These are phyloP conservation scores for Hippophae tibetana DNA, from an alignment of 306 rosid genomes.

Conservation along the genomic window DNA sequence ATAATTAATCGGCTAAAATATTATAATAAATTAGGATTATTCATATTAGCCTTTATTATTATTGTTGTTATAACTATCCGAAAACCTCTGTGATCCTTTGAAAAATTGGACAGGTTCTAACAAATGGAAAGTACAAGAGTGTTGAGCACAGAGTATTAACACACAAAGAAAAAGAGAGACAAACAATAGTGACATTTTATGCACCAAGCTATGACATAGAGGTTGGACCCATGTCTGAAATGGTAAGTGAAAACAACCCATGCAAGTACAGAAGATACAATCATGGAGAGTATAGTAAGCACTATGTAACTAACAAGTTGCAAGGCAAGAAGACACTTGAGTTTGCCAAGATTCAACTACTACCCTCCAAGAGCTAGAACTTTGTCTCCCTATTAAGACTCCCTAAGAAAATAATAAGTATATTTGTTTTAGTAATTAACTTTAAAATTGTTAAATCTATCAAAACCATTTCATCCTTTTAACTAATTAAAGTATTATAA, in stretches of 20 bases:
- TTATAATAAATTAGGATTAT: no score
- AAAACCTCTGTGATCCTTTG: no score
- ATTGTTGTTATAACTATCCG: no score
- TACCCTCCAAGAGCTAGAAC: conserved; percentile 17
- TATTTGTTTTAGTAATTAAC: neutral
- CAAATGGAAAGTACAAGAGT: conserved; percentile 89
- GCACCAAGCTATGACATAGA: conserved; percentile 89
- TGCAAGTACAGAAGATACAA: conserved; percentile 69
- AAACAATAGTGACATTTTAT: conserved; percentile 76
- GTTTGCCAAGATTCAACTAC: conserved; percentile 51
- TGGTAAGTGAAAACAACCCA: conserved; percentile 56
- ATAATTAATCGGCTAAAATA: no score
- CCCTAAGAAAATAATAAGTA: neutral
- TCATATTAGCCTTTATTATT: no score
- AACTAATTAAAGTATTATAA: no score
- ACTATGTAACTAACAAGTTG: conserved; percentile 79
- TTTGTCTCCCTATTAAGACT: neutral
- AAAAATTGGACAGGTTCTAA: conserved; percentile 52
- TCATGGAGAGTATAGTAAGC: conserved; percentile 90
- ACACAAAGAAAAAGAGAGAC: conserved; percentile 55
- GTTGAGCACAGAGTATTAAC: conserved; percentile 97
- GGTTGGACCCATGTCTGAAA: conserved; percentile 72
- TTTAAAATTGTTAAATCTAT: no score
- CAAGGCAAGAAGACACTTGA: conserved; percentile 81
- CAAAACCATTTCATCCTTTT: no score